A percentile compares a stretch with the other conserved stretches of the same genome.
These are phyloP conservation scores for Prunus persica DNA, from an alignment of 306 rosid species.

Conservation along the genomic window Prunus_persica_NCBIv2 NC_034015.1:9871501-9872000, in stretches of 20 bases:
- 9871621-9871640: neutral
- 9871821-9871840: conserved; percentile 69
- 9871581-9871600: conserved; percentile 70
- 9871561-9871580: conserved; percentile 87
- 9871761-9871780: conserved; percentile 61
- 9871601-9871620: conserved; percentile 23
- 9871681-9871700: conserved; percentile 64
- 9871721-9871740: conserved; percentile 88
- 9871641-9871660: neutral
- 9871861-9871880: conserved; percentile 82
- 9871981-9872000: neutral
- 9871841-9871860: conserved; percentile 97
- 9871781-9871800: conserved; percentile 24
- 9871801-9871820: conserved; percentile 25
- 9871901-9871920: conserved; percentile 54
- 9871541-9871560: conserved; percentile 61
- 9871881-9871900: conserved; percentile 87
- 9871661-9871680: conserved; percentile 11
- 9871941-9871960: neutral
- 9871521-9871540: conserved; percentile 73
- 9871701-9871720: conserved; percentile 92
- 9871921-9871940: conserved; percentile 17
- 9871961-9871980: neutral
- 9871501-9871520: conserved; percentile 71
- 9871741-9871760: conserved; percentile 87